Evolutionary conservation across 768 basidiomycete genomes (phyloP).

Genomic region (Daedalea quercina): DNA sequence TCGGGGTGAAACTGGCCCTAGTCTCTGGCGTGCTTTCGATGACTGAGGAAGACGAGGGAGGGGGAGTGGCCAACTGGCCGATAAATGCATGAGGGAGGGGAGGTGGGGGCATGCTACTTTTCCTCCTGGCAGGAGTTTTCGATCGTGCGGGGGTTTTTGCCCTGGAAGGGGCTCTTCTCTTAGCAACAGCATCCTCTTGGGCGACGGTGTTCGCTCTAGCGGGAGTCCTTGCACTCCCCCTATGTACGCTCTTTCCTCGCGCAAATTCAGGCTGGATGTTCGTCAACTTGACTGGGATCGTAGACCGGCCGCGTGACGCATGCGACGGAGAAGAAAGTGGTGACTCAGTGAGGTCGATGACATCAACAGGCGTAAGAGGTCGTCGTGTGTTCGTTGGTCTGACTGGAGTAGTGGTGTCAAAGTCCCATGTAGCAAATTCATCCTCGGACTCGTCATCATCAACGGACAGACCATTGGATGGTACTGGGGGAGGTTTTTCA

Average conservation of each 20-base stretch:
- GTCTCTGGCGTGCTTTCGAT: background rate
- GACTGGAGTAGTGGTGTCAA: slow-evolving; percentile 11
- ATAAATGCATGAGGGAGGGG: background rate
- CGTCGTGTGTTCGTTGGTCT: slow-evolving; percentile 2
- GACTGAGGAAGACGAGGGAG: slow-evolving; percentile 11
- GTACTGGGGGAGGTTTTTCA: background rate
- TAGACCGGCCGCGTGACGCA: slow-evolving; percentile 5
- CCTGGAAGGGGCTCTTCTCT: background rate
- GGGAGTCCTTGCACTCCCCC: too few relatives aligned
- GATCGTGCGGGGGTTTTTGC: slow-evolving; percentile 3
- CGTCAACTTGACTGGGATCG: background rate
- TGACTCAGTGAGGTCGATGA: slow-evolving; percentile 13
- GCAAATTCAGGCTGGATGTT: too few relatives aligned
- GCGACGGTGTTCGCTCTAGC: too few relatives aligned
- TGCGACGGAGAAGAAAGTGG: slow-evolving; percentile 6
- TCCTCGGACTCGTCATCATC: slow-evolving; percentile 14
- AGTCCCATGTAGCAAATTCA: slow-evolving; percentile 18
- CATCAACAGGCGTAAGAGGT: slow-evolving; percentile 2
- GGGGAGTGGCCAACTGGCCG: slow-evolving; percentile 13
- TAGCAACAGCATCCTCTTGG: too few relatives aligned
- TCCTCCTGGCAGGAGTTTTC: background rate
- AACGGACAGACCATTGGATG: background rate
- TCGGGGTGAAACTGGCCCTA: background rate
- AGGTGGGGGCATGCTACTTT: background rate
- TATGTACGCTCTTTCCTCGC: too few relatives aligned